Evolutionary conservation across 352 stramenopile genomes (phyloP).

Genomic region (Globisporangium alternatum): DNA sequence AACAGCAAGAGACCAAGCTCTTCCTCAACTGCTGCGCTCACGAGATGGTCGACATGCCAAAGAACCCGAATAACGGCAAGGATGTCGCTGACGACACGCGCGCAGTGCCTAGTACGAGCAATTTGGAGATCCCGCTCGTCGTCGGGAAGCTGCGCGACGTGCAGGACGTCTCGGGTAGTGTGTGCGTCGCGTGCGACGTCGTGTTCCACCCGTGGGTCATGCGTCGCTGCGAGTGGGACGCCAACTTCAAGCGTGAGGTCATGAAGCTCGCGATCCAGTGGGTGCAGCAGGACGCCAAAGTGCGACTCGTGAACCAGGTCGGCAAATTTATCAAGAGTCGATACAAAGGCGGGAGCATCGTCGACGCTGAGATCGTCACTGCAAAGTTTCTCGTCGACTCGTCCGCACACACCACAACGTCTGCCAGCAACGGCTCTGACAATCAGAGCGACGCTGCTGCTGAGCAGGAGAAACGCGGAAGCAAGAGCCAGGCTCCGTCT

Average conservation of each 20-base stretch:
- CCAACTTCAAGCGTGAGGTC: constrained; percentile 78
- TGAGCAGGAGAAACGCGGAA: background rate
- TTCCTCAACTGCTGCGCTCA: constrained; percentile 83
- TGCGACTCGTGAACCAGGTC: constrained; percentile 32
- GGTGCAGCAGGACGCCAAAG: constrained; percentile 64
- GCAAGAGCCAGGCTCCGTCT: background rate
- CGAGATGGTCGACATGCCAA: constrained; percentile 63
- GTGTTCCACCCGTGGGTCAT: constrained; percentile 81
- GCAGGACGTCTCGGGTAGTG: constrained; percentile 36
- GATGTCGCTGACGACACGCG: constrained; percentile 59
- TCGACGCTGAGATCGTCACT: constrained; percentile 69
- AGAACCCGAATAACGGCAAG: constrained; percentile 67
- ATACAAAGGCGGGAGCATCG: constrained; percentile 69
- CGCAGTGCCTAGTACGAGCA: constrained; percentile 66
- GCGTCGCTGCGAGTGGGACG: constrained; percentile 66
- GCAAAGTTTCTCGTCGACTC: constrained; percentile 67
- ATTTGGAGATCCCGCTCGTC: constrained; percentile 70
- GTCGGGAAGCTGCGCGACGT: constrained; percentile 58
- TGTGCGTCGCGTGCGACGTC: constrained; percentile 62
- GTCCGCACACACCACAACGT: background rate
- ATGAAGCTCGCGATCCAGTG: constrained; percentile 78
- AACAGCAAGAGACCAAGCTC: constrained; percentile 64
- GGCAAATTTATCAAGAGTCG: constrained; percentile 84
- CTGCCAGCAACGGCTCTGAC: background rate
- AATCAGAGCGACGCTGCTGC: constrained; percentile 10